Conservation (phyloP, 2,329 filamentous ascomycete genomes). For the Sporothrix luriei region DNA sequence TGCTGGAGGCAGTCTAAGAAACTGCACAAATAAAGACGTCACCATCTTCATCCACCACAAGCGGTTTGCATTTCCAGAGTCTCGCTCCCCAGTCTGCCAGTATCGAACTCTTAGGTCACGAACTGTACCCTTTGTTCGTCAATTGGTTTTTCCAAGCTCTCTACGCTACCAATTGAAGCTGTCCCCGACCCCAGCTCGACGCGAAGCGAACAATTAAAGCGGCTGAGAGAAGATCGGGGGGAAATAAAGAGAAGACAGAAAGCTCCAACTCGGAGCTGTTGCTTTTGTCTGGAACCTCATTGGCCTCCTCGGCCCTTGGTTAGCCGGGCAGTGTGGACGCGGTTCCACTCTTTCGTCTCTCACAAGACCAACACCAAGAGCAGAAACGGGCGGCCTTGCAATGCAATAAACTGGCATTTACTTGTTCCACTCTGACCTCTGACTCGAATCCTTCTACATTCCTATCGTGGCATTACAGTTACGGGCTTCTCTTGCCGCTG, state of each 20-base stretch:
- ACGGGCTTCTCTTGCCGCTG: no score
- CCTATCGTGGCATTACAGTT: no score
- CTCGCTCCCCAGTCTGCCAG: not conserved
- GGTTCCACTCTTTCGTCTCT: no score
- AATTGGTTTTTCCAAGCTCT: not conserved
- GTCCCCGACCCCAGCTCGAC: not conserved
- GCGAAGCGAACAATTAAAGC: not conserved
- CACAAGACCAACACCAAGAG: not conserved
- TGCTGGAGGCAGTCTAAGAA: no score
- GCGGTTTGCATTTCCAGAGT: not conserved
- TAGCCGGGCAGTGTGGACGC: not conserved
- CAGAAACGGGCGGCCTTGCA: slow-evolving; percentile 11
- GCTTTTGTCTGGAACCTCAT: slow-evolving; percentile 10
- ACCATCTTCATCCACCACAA: slow-evolving; percentile 8
- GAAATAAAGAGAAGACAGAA: not conserved
- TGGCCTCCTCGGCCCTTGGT: slow-evolving; percentile 18
- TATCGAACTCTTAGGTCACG: not conserved
- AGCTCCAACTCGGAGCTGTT: slow-evolving; percentile 13
- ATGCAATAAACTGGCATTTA: not conserved
- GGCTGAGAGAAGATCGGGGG: no score
- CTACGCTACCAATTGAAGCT: slow-evolving; percentile 14
- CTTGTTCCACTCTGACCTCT: not conserved
- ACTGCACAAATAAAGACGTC: slow-evolving; percentile 13
- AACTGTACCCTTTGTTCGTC: not conserved
- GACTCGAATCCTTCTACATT: not conserved